These are phyloP conservation scores for Cladophialophora bantiana DNA, from an alignment of 2,329 filamentous ascomycete genomes.

Conservation along the genomic window DNA sequence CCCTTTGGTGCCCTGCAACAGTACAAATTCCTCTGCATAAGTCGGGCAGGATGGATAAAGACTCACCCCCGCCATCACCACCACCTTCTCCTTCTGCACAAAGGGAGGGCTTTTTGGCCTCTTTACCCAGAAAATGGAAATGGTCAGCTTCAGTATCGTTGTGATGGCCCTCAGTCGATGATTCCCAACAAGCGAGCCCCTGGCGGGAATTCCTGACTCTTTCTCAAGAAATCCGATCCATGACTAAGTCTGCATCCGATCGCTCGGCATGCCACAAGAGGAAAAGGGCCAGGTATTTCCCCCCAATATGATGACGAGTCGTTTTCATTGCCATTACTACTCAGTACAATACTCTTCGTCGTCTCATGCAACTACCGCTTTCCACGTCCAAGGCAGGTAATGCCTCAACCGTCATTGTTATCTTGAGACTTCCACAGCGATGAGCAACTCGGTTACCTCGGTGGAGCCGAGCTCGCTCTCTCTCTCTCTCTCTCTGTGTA, in stretches of 20 bases:
- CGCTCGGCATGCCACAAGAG: not conserved
- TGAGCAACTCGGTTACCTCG: not conserved
- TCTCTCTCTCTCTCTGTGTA: too few relatives aligned
- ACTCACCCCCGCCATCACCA: too few relatives aligned
- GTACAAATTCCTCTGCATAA: slow-evolving; percentile 2
- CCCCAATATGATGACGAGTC: not conserved
- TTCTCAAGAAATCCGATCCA: not conserved
- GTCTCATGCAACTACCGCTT: not conserved
- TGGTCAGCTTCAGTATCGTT: not conserved
- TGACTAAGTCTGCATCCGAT: not conserved
- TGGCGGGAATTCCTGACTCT: not conserved
- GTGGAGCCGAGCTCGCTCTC: not conserved
- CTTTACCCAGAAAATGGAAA: not conserved
- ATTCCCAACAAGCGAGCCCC: not conserved
- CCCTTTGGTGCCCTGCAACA: not conserved
- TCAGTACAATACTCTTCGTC: not conserved
- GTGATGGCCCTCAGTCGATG: not conserved
- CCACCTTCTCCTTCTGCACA: not conserved
- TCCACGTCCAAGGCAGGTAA: not conserved
- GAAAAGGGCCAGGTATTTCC: not conserved
- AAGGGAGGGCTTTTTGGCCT: not conserved
- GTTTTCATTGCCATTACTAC: not conserved
- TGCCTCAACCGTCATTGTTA: too few relatives aligned
- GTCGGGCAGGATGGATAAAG: not conserved
- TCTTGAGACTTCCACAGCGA: too few relatives aligned